These are phyloP conservation scores for Dothideomycetes sp. DNA, from an alignment of 2,329 filamentous ascomycete genomes.

Conservation along the genomic window DNA sequence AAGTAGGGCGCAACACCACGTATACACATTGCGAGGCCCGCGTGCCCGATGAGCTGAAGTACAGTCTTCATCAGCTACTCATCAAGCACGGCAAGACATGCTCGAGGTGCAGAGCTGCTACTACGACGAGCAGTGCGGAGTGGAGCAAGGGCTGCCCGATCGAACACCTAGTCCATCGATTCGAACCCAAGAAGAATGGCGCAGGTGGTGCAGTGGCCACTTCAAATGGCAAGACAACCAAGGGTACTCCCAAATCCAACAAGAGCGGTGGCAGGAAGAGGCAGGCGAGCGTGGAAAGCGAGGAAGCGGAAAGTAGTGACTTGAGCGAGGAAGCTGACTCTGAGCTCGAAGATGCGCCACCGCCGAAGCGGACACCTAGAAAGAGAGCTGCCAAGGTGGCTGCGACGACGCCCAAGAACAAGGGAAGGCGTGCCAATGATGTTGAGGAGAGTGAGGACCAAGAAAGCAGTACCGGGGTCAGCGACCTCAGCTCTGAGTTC, in stretches of 20 bases:
- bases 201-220: constrained; percentile 46
- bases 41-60: constrained; percentile 52
- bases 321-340: constrained; percentile 17
- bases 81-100: constrained; percentile 53
- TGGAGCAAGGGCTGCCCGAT: constrained; percentile 57
- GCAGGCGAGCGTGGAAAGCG: constrained; percentile 64
- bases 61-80: constrained; percentile 50
- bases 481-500: no score
- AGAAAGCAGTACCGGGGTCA: no score
- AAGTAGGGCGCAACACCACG: constrained; percentile 39
- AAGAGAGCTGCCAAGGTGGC: no score
- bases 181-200: constrained; percentile 41
- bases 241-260: constrained; percentile 62
- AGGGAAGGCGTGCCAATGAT: no score
- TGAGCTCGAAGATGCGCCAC: neutral
- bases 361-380: no score
- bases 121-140: constrained; percentile 46
- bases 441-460: no score
- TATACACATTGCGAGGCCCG: constrained; percentile 50
- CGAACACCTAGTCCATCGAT: constrained; percentile 49
- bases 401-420: no score
- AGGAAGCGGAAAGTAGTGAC: constrained; percentile 38
- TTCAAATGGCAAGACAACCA: constrained; percentile 50
- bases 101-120: constrained; percentile 49
- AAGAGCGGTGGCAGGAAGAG: constrained; percentile 65